Conservation (phyloP, 2,329 filamentous ascomycete genomes). For the Colletotrichum liaoningense region DNA sequence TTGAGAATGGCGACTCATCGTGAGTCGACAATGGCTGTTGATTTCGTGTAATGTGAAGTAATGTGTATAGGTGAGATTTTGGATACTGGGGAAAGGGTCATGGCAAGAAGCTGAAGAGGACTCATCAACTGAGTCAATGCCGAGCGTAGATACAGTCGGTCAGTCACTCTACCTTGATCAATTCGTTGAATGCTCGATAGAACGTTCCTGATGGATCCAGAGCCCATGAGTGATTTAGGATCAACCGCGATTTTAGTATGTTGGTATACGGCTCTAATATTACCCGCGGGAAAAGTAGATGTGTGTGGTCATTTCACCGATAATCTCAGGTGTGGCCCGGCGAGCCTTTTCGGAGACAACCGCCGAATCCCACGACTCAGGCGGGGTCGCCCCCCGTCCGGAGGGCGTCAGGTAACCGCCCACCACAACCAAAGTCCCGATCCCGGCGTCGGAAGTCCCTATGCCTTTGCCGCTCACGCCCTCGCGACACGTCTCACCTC, state of each 20-base stretch:
- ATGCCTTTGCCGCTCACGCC: conserved; percentile 16
- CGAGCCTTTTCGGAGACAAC: background rate
- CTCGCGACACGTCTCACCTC: conserved; percentile 37
- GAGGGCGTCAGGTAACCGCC: conserved; percentile 12
- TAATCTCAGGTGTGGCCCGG: background rate
- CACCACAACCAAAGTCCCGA: conserved; percentile 7
- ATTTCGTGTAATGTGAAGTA: background rate
- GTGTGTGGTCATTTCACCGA: background rate
- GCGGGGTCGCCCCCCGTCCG: conserved; percentile 20
- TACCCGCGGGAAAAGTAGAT: background rate
- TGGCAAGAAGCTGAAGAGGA: background rate
- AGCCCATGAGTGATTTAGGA: background rate
- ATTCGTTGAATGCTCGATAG: background rate
- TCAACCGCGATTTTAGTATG: background rate
- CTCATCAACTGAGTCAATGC: background rate
- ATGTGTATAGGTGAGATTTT: background rate
- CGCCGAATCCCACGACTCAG: background rate
- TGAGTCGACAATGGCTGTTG: background rate
- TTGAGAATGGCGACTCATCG: background rate
- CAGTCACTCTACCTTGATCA: background rate
- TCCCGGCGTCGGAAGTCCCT: background rate
- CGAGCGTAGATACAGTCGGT: background rate
- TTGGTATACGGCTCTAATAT: background rate
- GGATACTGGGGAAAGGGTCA: no score
- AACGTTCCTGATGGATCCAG: background rate